phyloP scores from a whole-genome alignment of 202 grass and related monocot genomes.

The Bolboschoenoplectus hybrid region DNA sequence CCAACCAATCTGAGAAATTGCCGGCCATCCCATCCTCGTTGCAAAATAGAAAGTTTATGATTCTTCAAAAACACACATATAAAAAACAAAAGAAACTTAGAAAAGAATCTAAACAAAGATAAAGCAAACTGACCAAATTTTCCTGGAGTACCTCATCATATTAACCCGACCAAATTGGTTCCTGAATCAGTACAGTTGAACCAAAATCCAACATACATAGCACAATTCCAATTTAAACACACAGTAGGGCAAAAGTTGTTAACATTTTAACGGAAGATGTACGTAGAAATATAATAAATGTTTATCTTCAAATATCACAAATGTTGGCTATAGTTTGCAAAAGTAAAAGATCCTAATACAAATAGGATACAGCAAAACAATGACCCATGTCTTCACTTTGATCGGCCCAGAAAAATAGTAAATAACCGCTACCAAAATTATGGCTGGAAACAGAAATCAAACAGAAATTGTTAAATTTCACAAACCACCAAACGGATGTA shows the following conservation, averaged over 20 bases:
- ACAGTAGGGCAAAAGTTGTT: background rate
- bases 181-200: background rate
- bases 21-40: background rate
- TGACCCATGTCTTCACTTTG: constrained; percentile 81
- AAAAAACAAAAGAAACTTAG: background rate
- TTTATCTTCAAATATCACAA: background rate
- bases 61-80: background rate
- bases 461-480: constrained; percentile 34
- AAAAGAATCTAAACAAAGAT: background rate
- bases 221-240: background rate
- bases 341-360: constrained; percentile 7
- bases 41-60: background rate
- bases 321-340: background rate
- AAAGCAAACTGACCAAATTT: background rate
- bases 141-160: background rate
- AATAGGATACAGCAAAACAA: constrained; percentile 86
- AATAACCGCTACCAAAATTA: constrained; percentile 91
- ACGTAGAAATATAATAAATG: background rate
- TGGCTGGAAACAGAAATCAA: constrained; percentile 52
- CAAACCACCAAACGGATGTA: constrained; percentile 23
- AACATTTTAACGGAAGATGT: background rate
- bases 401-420: constrained; percentile 83
- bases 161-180: background rate
- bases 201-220: background rate
- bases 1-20: background rate